Percentiles rank a stretch among this genome's conserved stretches.
phyloP scores from a whole-genome alignment of 257 asterid species.

The Linaria vulgaris region DNA sequence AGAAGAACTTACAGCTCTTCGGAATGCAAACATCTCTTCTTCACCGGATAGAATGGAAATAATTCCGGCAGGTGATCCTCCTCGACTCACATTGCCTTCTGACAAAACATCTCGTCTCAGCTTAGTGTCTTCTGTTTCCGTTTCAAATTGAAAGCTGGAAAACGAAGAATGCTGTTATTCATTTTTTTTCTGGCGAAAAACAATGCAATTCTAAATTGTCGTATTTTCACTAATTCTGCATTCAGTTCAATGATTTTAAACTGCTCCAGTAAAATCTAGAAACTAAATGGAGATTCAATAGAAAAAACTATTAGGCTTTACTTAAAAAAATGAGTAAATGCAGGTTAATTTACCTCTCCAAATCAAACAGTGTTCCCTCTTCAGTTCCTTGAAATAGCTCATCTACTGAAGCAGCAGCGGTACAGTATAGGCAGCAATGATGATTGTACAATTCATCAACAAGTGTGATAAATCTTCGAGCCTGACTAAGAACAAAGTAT shows the following conservation, averaged over 20 bases:
- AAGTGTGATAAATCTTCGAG: slow-evolving; percentile 93
- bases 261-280: too few relatives aligned
- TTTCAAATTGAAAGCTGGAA: slow-evolving; percentile 92
- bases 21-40: slow-evolving; percentile 95
- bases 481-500: slow-evolving; percentile 45
- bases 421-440: slow-evolving; percentile 80
- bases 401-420: slow-evolving; percentile 73
- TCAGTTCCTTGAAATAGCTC: slow-evolving; percentile 96
- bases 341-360: slow-evolving; percentile 64
- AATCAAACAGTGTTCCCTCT: slow-evolving; percentile 84
- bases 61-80: slow-evolving; percentile 69
- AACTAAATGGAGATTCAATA: too few relatives aligned
- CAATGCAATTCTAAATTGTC: neutral
- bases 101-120: slow-evolving; percentile 87
- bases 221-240: neutral
- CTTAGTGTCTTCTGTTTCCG: slow-evolving; percentile 77
- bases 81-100: slow-evolving; percentile 70
- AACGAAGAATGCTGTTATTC: slow-evolving; percentile 5
- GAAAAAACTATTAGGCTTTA: too few relatives aligned
- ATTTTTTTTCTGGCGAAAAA: neutral
- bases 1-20: slow-evolving; percentile 80
- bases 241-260: too few relatives aligned
- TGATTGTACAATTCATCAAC: slow-evolving; percentile 95
- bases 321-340: neutral
- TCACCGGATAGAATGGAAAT: slow-evolving; percentile 76